A percentile compares a stretch with the other conserved stretches of the same genome.
These are phyloP conservation scores for Phytopythium boreale DNA, from an alignment of 352 stramenopile genomes.

Conservation along the genomic window DNA sequence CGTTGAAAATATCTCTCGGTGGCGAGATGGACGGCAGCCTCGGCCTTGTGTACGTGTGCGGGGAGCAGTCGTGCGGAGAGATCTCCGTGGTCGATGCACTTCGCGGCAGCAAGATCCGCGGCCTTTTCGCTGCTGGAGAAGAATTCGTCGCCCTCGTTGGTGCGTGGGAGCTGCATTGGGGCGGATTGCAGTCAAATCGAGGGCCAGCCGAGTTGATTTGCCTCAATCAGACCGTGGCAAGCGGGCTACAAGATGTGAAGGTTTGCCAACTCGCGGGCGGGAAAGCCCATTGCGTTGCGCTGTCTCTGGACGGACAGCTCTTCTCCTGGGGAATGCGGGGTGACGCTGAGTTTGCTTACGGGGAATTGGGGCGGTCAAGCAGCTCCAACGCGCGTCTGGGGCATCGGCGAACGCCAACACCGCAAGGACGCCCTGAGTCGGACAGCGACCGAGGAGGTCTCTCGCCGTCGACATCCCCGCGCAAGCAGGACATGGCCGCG, in stretches of 20 bases:
- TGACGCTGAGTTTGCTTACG: constrained; percentile 20
- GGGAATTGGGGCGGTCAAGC: constrained; percentile 41
- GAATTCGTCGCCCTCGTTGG: constrained; percentile 54
- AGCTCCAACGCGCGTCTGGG: constrained; percentile 7
- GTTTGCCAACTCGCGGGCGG: constrained; percentile 54
- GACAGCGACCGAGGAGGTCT: constrained; percentile 5
- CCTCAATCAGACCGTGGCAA: constrained; percentile 30
- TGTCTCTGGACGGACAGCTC: constrained; percentile 59
- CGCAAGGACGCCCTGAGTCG: constrained; percentile 13
- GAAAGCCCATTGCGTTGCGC: constrained; percentile 46
- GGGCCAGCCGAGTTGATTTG: constrained; percentile 5
- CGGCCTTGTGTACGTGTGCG: constrained; percentile 50
- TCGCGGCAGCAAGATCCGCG: constrained; percentile 42
- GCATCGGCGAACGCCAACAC: constrained; percentile 9
- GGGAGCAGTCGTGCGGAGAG: constrained; percentile 26
- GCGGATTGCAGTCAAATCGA: constrained; percentile 5
- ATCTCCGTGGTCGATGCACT: constrained; percentile 27
- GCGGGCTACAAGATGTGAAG: constrained; percentile 42
- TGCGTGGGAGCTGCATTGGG: constrained; percentile 53
- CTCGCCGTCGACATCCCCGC: neutral
- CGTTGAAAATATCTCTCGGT: neutral
- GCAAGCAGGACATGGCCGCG: constrained; percentile 8
- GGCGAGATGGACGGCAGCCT: constrained; percentile 31
- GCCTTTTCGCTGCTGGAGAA: constrained; percentile 45
- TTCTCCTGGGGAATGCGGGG: constrained; percentile 51